phyloP scores from a whole-genome alignment of 441 rosid species.

The Arabidopsis lyrata region DNA sequence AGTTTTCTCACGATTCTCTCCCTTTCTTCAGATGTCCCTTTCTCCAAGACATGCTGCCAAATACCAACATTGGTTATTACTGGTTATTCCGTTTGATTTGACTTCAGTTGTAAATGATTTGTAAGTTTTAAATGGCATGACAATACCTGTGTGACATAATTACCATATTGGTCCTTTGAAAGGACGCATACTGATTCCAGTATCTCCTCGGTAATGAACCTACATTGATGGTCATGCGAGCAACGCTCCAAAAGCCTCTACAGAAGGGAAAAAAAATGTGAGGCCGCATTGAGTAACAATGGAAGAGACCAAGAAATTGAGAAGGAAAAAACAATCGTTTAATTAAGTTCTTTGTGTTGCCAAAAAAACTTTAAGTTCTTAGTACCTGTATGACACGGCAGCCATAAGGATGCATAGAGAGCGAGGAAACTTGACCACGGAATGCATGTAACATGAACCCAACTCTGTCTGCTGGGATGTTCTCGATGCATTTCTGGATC shows the following conservation, averaged over 20 bases:
- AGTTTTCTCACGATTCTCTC: conserved; percentile 63
- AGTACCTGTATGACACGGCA: conserved; percentile 92
- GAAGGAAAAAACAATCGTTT: background rate
- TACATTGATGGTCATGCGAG: conserved; percentile 64
- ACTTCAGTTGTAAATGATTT: background rate
- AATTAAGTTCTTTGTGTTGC: background rate
- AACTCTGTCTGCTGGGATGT: conserved; percentile 66
- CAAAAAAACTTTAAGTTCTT: background rate
- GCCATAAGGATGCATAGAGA: conserved; percentile 91
- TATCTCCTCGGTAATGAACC: conserved; percentile 82
- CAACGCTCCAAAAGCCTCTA: conserved; percentile 93
- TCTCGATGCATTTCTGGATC: conserved; percentile 90
- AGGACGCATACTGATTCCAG: conserved; percentile 72
- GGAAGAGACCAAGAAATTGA: conserved; percentile 23
- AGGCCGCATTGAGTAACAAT: conserved; percentile 3
- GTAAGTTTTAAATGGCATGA: background rate
- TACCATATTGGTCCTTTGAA: conserved; percentile 94
- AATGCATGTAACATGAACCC: conserved; percentile 78
- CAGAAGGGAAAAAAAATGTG: conserved; percentile 34
- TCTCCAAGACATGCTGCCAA: conserved; percentile 69
- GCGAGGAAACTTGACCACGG: conserved; percentile 76
- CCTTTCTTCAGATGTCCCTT: conserved; percentile 63
- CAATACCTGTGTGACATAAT: conserved; percentile 92
- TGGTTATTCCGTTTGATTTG: background rate
- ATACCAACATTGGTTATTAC: conserved; percentile 4